Conservation (phyloP, 768 basidiomycete species). For the Kwoniella europaea region DNA sequence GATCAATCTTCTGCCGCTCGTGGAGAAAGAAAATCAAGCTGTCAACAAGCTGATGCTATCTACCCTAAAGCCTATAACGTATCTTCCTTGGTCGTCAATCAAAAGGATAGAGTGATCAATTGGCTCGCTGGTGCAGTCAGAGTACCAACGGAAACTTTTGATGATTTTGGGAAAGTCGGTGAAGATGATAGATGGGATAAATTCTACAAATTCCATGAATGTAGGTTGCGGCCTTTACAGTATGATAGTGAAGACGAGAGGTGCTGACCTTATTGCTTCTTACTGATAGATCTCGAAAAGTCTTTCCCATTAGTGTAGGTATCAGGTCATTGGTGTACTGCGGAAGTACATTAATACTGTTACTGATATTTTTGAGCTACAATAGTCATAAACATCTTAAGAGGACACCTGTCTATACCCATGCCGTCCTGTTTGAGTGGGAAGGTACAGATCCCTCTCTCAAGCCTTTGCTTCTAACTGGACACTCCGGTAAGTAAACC, state of each 20-base stretch:
- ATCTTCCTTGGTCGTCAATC: slow-evolving; percentile 16
- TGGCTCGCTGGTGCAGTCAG: slow-evolving; percentile 21
- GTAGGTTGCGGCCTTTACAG: neutral
- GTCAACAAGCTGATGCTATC: slow-evolving; percentile 28
- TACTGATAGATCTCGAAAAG: slow-evolving; percentile 59
- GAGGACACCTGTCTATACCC: slow-evolving; percentile 73
- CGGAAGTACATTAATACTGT: neutral
- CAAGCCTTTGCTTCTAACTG: slow-evolving; percentile 67
- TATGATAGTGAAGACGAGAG: neutral
- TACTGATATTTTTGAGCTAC: neutral
- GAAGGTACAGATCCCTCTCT: slow-evolving; percentile 66
- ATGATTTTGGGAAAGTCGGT: slow-evolving; percentile 7
- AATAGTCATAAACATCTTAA: slow-evolving; percentile 65
- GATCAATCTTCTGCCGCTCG: neutral
- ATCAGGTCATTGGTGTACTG: neutral
- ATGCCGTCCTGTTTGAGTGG: slow-evolving; percentile 76
- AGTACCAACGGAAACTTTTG: neutral
- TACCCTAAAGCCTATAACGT: slow-evolving; percentile 25
- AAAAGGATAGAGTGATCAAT: slow-evolving; percentile 30
- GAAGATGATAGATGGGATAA: slow-evolving; percentile 13
- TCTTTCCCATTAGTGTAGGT: slow-evolving; percentile 70
- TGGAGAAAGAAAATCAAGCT: slow-evolving; percentile 13
- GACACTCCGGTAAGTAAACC: slow-evolving; percentile 40
- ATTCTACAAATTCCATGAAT: neutral
- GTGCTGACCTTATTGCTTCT: neutral